phyloP scores from a whole-genome alignment of 768 basidiomycete genomes.

The Lactarius tabidus region DNA sequence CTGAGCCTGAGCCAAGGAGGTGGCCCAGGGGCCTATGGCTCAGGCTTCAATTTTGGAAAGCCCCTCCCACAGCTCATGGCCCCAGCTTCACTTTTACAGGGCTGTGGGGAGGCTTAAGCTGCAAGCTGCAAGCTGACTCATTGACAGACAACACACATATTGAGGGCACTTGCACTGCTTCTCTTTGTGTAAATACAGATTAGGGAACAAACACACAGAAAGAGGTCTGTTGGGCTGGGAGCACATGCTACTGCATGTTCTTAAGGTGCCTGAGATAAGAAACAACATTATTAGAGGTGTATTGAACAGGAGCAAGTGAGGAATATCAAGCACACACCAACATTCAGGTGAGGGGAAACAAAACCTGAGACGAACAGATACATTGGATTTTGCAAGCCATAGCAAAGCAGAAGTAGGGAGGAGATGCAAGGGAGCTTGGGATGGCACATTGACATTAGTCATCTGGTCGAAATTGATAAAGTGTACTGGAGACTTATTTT shows the following conservation, averaged over 20 bases:
- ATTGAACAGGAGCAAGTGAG: not conserved
- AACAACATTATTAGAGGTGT: conserved; percentile 11
- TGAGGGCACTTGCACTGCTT: conserved; percentile 11
- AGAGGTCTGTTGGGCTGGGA: not conserved
- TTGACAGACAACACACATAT: conserved; percentile 21
- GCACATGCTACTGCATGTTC: too few species aligned
- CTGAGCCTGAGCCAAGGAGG: too few species aligned
- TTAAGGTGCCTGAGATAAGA: not conserved
- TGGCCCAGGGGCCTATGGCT: too few species aligned
- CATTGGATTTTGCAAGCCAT: conserved; percentile 1
- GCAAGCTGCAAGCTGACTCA: too few species aligned
- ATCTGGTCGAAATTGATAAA: conserved; percentile 81
- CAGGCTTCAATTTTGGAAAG: too few species aligned
- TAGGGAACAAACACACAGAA: not conserved
- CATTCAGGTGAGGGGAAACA: not conserved
- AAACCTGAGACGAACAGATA: conserved; percentile 6
- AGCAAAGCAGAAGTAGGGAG: too few species aligned
- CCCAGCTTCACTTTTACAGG: too few species aligned
- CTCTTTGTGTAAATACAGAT: conserved; percentile 1
- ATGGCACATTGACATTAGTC: conserved; percentile 71
- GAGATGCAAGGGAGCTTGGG: conserved; percentile 50
- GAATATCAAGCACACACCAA: conserved; percentile 20
- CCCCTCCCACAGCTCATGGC: too few species aligned
- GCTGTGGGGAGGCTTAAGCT: too few species aligned
- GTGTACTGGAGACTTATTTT: conserved; percentile 75